Evolutionary conservation across 2,329 filamentous ascomycete species (phyloP), one percentile per base, ranked within the genome.

Genomic region (Ophiostoma populinum): DNA sequence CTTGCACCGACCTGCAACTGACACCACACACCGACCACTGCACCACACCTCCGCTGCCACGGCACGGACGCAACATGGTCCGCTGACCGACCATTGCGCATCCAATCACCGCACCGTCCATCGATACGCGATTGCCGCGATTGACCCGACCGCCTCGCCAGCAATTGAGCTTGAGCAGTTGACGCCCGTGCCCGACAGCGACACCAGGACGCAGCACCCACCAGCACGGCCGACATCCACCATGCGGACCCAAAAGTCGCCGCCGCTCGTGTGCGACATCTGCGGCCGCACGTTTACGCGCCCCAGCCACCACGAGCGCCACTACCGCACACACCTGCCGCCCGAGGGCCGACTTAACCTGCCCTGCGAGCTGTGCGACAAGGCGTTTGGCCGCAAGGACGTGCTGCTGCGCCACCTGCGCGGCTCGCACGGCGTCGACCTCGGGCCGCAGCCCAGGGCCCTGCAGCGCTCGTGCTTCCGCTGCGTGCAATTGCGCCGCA

Each of bases 341-440:
- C 38, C 41, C 3, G 41, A 43, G 4, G 42, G 42, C 19, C 45
- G 46, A 2, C 43, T 40, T 1, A 29, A 40, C 1, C 34, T 48
- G 6, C 36, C 42, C 10, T 51, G 49, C 24, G 32, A 32, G 5
- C 35, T 42, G 16, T 51, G 49, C 26, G 40, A 40, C 10, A 44
- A 46, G 27, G 42, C 41, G 2, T 43, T 42, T 37, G 39, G 26
- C 42, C 48, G 48, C 10, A 41, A 45, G 18, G 48, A 51, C 15
- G 46, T 51, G 7, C 45, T 52, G 19, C 43, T 50, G 13, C 47
- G 49, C 10, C 50, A 52, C 26, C 30, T 50, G 26, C 42, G 47
- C 9, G 42, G 38, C 2, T 39, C 47, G 3, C 49, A 52, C 38
- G 30, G 41, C 18, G 19, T 48, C 18, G 37, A 45, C 17, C 34